These are phyloP conservation scores for Zoysia matrella DNA, from an alignment of 202 grass and related monocot genomes.

Conservation along the genomic window DNA sequence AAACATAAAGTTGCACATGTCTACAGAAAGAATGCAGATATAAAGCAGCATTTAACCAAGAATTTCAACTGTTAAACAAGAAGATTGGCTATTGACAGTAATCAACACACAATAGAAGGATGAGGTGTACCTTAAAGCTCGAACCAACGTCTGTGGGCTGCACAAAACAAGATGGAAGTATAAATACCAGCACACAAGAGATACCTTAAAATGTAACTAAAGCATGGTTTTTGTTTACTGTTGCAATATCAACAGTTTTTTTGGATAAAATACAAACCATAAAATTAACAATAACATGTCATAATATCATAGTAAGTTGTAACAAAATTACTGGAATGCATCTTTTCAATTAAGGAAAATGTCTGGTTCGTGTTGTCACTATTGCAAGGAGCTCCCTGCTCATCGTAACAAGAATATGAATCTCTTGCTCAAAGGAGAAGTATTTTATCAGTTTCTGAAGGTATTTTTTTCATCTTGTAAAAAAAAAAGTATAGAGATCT, in stretches of 20 bases:
- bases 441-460: conserved; percentile 2
- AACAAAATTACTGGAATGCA: conserved; percentile 3
- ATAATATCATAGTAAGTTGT: conserved; percentile 33
- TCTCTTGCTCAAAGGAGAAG: conserved; percentile 25
- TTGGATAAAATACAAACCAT: conserved; percentile 25
- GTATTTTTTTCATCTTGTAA: background rate
- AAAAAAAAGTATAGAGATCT: background rate
- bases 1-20: background rate
- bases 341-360: conserved; percentile 10
- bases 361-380: conserved; percentile 15
- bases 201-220: conserved; percentile 38
- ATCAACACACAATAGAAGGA: conserved; percentile 41
- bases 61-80: conserved; percentile 9
- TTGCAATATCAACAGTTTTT: conserved; percentile 14
- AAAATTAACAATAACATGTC: background rate
- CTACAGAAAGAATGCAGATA: background rate
- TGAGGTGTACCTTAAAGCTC: conserved; percentile 82
- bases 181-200: conserved; percentile 28
- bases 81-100: conserved; percentile 33
- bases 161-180: conserved; percentile 47
- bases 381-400: conserved; percentile 19
- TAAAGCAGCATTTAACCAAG: conserved; percentile 9
- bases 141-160: conserved; percentile 95
- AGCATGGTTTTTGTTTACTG: conserved; percentile 34
- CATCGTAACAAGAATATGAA: conserved; percentile 17